A percentile compares a stretch with the other conserved stretches of the same genome.
Evolutionary conservation across 78 protist genomes (phyloP).

Genomic region (Dictyostelium capitatum): DNA sequence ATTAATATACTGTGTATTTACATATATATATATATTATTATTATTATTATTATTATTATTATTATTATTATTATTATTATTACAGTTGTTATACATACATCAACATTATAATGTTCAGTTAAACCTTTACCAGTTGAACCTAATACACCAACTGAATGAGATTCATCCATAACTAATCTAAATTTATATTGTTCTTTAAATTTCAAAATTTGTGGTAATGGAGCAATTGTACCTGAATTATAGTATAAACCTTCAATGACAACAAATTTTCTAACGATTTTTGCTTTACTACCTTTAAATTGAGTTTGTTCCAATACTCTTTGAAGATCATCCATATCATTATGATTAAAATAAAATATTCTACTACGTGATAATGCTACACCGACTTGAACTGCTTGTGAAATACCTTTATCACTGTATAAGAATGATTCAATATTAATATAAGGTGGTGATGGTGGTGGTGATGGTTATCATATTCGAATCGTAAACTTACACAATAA

Average conservation of each 20-base stretch:
- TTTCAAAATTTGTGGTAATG: conserved; percentile 76
- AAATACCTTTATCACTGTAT: conserved; percentile 82
- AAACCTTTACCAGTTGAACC: conserved; percentile 96
- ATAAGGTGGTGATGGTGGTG: too few species aligned
- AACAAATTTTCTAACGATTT: conserved; percentile 87
- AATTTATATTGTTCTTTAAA: conserved; percentile 87
- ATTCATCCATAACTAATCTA: conserved; percentile 95
- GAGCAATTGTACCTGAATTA: conserved; percentile 84
- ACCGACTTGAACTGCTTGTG: conserved; percentile 88
- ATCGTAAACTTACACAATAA: conserved; percentile 79
- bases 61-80: too few species aligned
- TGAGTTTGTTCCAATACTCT: conserved; percentile 32
- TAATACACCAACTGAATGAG: conserved; percentile 93
- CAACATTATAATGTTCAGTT: conserved; percentile 88
- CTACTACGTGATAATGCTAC: conserved; percentile 83
- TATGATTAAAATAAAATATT: conserved; percentile 82
- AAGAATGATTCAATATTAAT: conserved; percentile 4
- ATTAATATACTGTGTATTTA: too few species aligned
- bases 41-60: too few species aligned
- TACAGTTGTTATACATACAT: conserved; percentile 2
- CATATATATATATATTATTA: too few species aligned
- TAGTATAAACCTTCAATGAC: conserved; percentile 93
- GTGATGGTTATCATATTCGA: not conserved
- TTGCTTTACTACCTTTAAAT: conserved; percentile 39
- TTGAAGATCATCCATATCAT: conserved; percentile 86